Evolutionary conservation across 805 yeast species (phyloP), one percentile per base, ranked within the genome.

Genomic region (Monosporozyma aerobia): DNA sequence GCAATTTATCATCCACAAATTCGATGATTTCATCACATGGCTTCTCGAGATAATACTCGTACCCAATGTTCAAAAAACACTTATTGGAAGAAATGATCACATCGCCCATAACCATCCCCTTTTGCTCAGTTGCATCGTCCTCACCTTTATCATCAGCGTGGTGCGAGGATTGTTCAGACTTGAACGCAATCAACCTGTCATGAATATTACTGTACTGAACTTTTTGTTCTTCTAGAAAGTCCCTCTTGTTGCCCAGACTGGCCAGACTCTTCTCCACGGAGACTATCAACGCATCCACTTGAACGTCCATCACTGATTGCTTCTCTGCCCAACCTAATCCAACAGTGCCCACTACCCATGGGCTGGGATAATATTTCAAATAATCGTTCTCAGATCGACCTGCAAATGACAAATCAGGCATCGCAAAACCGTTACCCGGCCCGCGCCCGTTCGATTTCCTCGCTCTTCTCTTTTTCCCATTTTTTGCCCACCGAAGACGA

Each of bases 11-110:
- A 19, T 61, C 53, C 19, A 64, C 57, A 56, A 63, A 67, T 3
- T 49, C 54, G 11, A 62, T 44, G 11, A 61, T 60, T 45, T 66
- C 68, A 4, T 54, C 58, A 27, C 44, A 51, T 2, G 54, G 51
- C 45, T 63, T 67, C 48, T 67, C 67, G 14, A 68, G 58, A 53
- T 58, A 69, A 46, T 64, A 66, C 29, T 69, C 72, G 45, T 64
- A 62, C 3, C 72, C 72, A 10, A 69, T 51, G 53, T 60, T 63
- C 46, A 61, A 48, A 40, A 56, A 68, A 3, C 63, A 54, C 35
- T 61, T 62, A 1, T 58, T 54, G 6, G 59, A 48, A 3, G 67
- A 57, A 1, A 67, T 58, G 13, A 66, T 56, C 10, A 68, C 58
- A 44, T 69, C 71, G 11, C 70, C 71, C 32, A 63, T 56, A 5